These are phyloP conservation scores for Halenospora varia DNA, from an alignment of 495 filamentous ascomycete genomes.

Conservation along the genomic window DNA sequence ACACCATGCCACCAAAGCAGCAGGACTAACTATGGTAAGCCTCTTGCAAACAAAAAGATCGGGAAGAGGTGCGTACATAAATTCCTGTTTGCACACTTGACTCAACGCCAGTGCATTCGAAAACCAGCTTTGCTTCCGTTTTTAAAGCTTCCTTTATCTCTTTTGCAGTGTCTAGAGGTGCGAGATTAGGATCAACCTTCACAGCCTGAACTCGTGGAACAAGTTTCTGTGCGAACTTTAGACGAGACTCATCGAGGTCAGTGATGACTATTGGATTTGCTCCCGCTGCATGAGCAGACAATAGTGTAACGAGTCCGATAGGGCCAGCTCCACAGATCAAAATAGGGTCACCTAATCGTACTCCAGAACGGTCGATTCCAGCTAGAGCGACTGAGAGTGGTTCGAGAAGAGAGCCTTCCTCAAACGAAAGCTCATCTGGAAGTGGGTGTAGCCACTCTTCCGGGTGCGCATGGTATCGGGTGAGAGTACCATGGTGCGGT, in stretches of 20 bases:
- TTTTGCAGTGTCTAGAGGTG: too few relatives aligned
- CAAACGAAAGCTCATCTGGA: conserved; percentile 78
- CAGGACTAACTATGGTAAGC: too few relatives aligned
- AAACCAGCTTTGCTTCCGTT: too few relatives aligned
- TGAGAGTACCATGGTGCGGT: conserved; percentile 68
- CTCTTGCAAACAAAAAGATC: too few relatives aligned
- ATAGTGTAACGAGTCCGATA: conserved; percentile 79
- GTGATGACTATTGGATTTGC: conserved; percentile 85
- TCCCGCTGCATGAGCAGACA: conserved; percentile 78
- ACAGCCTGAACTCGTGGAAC: conserved; percentile 67
- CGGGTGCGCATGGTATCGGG: conserved; percentile 88
- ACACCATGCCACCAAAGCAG: conserved; percentile 94
- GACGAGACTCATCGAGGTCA: conserved; percentile 80
- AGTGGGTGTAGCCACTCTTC: conserved; percentile 94
- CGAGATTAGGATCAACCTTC: too few relatives aligned
- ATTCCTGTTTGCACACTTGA: too few relatives aligned
- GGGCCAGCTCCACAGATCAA: conserved; percentile 87
- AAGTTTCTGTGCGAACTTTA: conserved; percentile 76
- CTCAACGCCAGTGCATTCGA: conserved; percentile 93
- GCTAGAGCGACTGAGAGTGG: conserved; percentile 82
- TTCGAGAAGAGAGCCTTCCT: conserved; percentile 83
- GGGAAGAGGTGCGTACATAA: too few relatives aligned
- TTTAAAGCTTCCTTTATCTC: too few relatives aligned
- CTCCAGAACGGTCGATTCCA: conserved; percentile 70
- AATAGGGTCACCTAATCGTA: conserved; percentile 77